These are phyloP conservation scores for Neofusicoccum sp. DNA, from an alignment of 2,329 filamentous ascomycete genomes.

Conservation along the genomic window DNA sequence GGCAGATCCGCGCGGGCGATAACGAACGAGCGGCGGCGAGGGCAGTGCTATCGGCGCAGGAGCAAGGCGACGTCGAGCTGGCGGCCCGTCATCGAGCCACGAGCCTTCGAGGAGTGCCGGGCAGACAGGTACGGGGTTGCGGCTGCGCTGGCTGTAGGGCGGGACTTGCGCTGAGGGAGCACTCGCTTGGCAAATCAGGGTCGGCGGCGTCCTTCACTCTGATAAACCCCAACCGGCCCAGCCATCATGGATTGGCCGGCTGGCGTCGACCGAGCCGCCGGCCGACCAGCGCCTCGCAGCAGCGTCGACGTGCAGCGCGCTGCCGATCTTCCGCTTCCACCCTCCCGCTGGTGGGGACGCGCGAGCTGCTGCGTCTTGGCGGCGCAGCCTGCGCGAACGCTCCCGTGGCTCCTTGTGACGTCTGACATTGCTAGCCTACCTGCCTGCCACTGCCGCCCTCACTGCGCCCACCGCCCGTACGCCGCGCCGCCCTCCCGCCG, in stretches of 20 bases:
- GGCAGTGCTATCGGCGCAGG: background rate
- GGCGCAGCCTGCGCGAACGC: background rate
- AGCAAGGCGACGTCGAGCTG: constrained; percentile 5
- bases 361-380: constrained; percentile 9
- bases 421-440: constrained; percentile 11
- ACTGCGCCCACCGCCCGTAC: constrained; percentile 42
- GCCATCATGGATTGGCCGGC: background rate
- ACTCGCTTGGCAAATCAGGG: constrained; percentile 16
- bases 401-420: background rate
- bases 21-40: background rate
- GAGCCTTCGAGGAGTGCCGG: constrained; percentile 1
- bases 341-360: constrained; percentile 10
- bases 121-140: constrained; percentile 13
- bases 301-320: background rate
- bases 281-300: background rate
- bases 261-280: background rate
- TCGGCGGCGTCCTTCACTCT: constrained; percentile 6
- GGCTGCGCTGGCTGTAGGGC: constrained; percentile 17
- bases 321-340: constrained; percentile 18
- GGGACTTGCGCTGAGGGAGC: constrained; percentile 15
- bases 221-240: constrained; percentile 1
- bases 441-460: background rate
- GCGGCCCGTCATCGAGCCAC: constrained; percentile 10
- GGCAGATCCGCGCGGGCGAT: constrained; percentile 14
- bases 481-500: constrained; percentile 37